These are phyloP conservation scores for Oenanthe javanica DNA, from an alignment of 140 eudicot genomes.

Conservation along the genomic window DNA sequence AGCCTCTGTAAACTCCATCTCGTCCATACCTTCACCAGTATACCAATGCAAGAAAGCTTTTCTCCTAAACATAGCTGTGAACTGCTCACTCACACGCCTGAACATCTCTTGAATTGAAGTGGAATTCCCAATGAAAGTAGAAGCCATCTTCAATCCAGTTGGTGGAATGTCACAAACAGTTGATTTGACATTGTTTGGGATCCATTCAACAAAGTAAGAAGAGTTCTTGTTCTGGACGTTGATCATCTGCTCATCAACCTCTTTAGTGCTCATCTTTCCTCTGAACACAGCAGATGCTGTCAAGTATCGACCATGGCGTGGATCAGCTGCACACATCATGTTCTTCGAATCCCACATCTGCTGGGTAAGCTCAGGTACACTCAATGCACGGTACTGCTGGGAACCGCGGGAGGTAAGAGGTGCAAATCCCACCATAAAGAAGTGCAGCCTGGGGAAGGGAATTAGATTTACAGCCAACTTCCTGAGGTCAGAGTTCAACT, in stretches of 20 bases:
- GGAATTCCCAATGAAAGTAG: slow-evolving; percentile 38
- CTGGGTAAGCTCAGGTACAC: slow-evolving; percentile 40
- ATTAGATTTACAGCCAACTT: slow-evolving; percentile 37
- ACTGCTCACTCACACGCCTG: slow-evolving; percentile 50
- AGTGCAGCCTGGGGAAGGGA: slow-evolving; percentile 43
- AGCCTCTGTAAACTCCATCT: slow-evolving; percentile 58
- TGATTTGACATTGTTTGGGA: slow-evolving; percentile 37
- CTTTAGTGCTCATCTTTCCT: slow-evolving; percentile 44
- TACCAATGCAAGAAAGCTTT: slow-evolving; percentile 68
- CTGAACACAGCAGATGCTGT: slow-evolving; percentile 42
- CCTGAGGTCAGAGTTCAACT: slow-evolving; percentile 33
- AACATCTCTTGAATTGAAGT: slow-evolving; percentile 44
- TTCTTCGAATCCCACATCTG: slow-evolving; percentile 49
- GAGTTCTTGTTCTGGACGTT: slow-evolving; percentile 46
- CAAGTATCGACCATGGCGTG: slow-evolving; percentile 34
- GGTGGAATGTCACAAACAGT: slow-evolving; percentile 45
- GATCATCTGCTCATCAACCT: slow-evolving; percentile 41
- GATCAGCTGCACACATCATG: slow-evolving; percentile 48
- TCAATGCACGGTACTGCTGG: slow-evolving; percentile 40
- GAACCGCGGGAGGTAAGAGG: slow-evolving; percentile 43
- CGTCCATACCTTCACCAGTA: slow-evolving; percentile 59
- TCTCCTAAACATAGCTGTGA: slow-evolving; percentile 56
- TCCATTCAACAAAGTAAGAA: slow-evolving; percentile 43
- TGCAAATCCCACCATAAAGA: slow-evolving; percentile 42
- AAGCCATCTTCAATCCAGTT: slow-evolving; percentile 37